Conservation (phyloP, 2,329 filamentous ascomycete species). For the Dactylellina parvicollis region DNA sequence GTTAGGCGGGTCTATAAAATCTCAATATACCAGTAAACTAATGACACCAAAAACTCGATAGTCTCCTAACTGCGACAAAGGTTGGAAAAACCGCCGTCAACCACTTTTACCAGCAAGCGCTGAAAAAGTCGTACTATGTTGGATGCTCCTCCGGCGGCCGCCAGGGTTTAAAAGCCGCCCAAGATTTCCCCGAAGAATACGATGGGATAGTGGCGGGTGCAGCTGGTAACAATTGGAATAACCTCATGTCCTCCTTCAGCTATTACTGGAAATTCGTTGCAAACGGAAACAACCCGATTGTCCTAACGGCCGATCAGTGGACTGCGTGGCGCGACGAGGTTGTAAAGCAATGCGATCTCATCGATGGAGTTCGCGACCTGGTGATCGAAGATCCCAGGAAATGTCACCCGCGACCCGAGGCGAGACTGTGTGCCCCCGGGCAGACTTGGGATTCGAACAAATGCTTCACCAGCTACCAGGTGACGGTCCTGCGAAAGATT, state of each 20-base stretch:
- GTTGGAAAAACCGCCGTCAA: slow-evolving; percentile 33
- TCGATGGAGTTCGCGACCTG: slow-evolving; percentile 65
- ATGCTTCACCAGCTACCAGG: slow-evolving; percentile 60
- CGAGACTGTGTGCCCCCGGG: slow-evolving; percentile 58
- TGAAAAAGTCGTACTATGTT: slow-evolving; percentile 64
- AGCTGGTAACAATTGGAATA: slow-evolving; percentile 63
- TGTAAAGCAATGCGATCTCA: slow-evolving; percentile 65
- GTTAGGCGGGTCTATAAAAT: too few relatives aligned
- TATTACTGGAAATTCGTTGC: slow-evolving; percentile 63
- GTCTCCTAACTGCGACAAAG: slow-evolving; percentile 21
- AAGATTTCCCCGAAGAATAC: slow-evolving; percentile 64
- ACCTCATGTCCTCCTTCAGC: slow-evolving; percentile 63
- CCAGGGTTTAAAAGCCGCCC: slow-evolving; percentile 64
- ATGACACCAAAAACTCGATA: too few relatives aligned
- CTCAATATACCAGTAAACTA: too few relatives aligned
- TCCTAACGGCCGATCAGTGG: slow-evolving; percentile 59
- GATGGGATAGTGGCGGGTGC: slow-evolving; percentile 65
- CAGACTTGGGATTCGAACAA: slow-evolving; percentile 24
- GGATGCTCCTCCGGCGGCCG: slow-evolving; percentile 65
- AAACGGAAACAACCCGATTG: slow-evolving; percentile 58
- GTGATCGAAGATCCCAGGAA: slow-evolving; percentile 62
- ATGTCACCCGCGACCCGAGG: slow-evolving; percentile 60
- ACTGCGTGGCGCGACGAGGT: slow-evolving; percentile 60
- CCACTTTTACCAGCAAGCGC: slow-evolving; percentile 12
- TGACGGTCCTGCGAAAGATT: slow-evolving; percentile 58